Conservation (phyloP, 2,329 filamentous ascomycete genomes). For the Corniculantispora saksenae region DNA sequence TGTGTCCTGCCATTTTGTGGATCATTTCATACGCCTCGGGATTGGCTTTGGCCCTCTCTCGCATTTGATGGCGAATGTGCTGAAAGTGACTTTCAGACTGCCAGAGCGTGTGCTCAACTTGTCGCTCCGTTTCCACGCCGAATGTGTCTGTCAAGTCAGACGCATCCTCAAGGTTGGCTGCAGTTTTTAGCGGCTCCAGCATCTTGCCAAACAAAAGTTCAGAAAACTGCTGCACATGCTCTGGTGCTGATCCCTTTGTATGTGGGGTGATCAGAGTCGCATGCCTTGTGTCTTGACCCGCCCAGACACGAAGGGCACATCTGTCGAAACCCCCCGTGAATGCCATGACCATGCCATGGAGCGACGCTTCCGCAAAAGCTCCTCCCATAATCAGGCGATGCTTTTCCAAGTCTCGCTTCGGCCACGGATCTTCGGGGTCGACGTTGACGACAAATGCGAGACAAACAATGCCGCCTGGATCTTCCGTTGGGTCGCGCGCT, state of each 20-base stretch:
- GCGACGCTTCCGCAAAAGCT: background rate
- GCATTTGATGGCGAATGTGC: background rate
- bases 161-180: background rate
- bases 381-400: background rate
- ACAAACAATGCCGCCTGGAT: background rate
- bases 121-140: background rate
- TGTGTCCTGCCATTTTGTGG: background rate
- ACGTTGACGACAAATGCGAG: background rate
- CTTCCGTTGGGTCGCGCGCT: background rate
- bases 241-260: background rate
- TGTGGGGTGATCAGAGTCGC: background rate
- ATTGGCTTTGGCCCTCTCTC: background rate
- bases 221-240: background rate
- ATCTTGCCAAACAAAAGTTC: background rate
- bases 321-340: background rate
- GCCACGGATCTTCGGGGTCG: background rate
- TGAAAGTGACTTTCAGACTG: background rate
- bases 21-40: background rate
- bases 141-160: background rate
- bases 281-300: background rate
- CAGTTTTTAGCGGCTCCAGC: background rate
- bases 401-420: background rate
- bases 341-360: background rate
- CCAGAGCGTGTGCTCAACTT: background rate
- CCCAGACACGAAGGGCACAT: slow-evolving; percentile 1